Base-by-base conservation (phyloP, 129 eudicot species). In the Centrapalus pauciflorus region DNA sequence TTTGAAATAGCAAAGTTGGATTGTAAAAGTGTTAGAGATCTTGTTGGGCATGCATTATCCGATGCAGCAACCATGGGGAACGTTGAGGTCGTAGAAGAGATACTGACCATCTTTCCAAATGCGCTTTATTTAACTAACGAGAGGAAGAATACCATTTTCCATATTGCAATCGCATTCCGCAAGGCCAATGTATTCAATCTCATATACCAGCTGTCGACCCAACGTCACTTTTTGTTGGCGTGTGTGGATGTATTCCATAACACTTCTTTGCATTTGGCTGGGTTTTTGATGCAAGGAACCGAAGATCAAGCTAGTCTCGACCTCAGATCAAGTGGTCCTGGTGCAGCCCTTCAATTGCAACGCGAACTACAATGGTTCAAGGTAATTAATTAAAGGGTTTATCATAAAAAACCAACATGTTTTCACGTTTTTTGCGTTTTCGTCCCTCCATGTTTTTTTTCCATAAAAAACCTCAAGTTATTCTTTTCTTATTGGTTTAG, bases 321-420 rank as follows among this genome's bases (percentile, higher is more conserved):
- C 11, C 55, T 68, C 10, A 68, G 52, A 68, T 55, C 74, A 24
- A 25, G 38, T 29, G 71, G 20, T 4, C 71, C 60, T 30, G 71
- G 71, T 68, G 64, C 74, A 25, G 74, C 64, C 8, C 64, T 68
- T 34, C 64, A 55, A 54, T 24, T 68, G 64, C 74, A 68, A 55
- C 64, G 64, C 5, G 74, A 68, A 68, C 62, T 68, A 26, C 55
- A 68, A 37, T 68, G 74, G 74, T 68, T 68, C 40, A 68, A 68
- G 74, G 74, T 54, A 68, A 11, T 12, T 26, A n/a, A n/a, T n/a
- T n/a, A n/a, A n/a, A n/a, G n/a, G n/a, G n/a, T n/a, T n/a, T n/a
- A n/a, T n/a, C n/a, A n/a, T n/a, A n/a, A n/a, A n/a, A n/a, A n/a
- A n/a, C n/a, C n/a, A n/a, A n/a, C n/a, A n/a, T n/a, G n/a, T n/a